phyloP scores from a whole-genome alignment of 305 asterid species.

The Petunia hybrid region DNA sequence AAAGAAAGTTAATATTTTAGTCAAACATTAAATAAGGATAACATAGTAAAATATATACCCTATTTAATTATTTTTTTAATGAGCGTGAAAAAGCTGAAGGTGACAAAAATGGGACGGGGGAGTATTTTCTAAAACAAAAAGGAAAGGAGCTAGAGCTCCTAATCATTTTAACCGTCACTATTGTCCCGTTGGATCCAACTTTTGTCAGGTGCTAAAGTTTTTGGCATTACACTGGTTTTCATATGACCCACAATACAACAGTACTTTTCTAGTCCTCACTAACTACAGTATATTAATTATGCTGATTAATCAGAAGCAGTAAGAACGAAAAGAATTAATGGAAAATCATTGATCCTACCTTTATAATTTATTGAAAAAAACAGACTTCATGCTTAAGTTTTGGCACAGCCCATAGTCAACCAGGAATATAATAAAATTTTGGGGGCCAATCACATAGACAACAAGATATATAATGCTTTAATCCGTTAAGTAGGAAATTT shows the following conservation, averaged over 20 bases:
- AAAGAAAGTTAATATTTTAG: too few relatives aligned
- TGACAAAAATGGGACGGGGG: too few relatives aligned
- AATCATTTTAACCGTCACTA: background rate
- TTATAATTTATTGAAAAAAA: background rate
- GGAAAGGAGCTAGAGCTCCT: background rate
- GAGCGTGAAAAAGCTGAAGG: too few relatives aligned
- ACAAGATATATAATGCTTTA: too few relatives aligned
- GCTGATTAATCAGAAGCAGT: background rate
- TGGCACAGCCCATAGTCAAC: background rate
- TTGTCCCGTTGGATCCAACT: conserved; percentile 27
- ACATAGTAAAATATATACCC: too few relatives aligned
- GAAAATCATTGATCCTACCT: background rate
- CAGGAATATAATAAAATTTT: background rate
- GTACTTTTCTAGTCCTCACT: background rate
- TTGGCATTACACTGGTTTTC: conserved; percentile 14
- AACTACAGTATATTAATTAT: background rate
- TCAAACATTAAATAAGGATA: too few relatives aligned
- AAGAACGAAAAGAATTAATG: background rate
- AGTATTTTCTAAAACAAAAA: background rate
- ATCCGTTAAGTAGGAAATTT: background rate
- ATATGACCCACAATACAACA: background rate
- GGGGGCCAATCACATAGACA: background rate
- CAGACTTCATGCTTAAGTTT: conserved; percentile 14
- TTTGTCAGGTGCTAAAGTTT: conserved; percentile 25
- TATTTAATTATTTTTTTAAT: too few relatives aligned